Base-by-base conservation (phyloP, 2,329 filamentous ascomycete species). In the Cladosporium sp. region DNA sequence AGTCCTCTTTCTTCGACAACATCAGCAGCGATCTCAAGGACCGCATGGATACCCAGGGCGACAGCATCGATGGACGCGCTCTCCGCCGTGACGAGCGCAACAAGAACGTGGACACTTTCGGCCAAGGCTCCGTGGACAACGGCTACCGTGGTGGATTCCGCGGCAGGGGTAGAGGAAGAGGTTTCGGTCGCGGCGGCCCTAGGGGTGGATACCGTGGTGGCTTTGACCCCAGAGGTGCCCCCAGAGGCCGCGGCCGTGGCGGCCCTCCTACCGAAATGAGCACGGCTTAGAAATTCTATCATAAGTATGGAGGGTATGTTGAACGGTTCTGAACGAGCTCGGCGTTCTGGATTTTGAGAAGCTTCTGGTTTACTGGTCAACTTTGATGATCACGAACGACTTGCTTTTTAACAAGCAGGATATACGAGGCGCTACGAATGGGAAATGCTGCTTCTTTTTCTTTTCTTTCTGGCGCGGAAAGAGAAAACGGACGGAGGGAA, bases 71-170 rank as follows among this genome's bases (percentile, higher is more conserved):
- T 51, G 90, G 89, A 27, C 83, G 87, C 41, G 89, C 95, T 67
- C 94, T 93, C 83, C 84, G 93, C 48, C 85, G 84, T 33, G 90
- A 97, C 68, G 93, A 97, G 67, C 88, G 95, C 67, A 89, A 85
- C 68, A 90, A 89, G 73, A 97, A 97, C 67, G 87, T 98, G 64
- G 93, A 98, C 72, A 98, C 93, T 0, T 98, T 98, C 59, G 93
- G 93, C 7, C 91, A 97, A 68, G 91, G 91, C 47, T 96, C 90
- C 59, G 91, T 98, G 18, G 93, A 98, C 60, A 85, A 59, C 12
- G 59, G 83, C 13, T 86, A 82, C 67, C 80, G 86, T 54, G 82
- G 83, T 47, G 85, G 87, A 56, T 93, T 84, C 69, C 84, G 90
- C 45, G 88, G 89, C 25, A 80, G 89, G 38, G 87, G 87, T 30